Evolutionary conservation across 2,329 filamentous ascomycete species (phyloP).

Genomic region (Coniella vitis): DNA sequence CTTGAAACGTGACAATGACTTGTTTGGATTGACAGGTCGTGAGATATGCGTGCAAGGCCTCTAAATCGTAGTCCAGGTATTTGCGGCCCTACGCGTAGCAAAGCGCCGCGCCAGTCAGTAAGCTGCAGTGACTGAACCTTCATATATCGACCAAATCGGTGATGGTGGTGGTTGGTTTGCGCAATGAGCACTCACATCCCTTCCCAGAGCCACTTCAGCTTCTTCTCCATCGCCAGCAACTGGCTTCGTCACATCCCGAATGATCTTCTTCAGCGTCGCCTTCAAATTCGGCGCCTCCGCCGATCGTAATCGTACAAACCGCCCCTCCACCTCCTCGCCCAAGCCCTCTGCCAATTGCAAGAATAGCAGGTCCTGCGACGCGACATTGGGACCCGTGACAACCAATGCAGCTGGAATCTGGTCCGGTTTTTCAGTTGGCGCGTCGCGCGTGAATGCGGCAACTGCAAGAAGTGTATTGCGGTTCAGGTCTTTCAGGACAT

Average conservation of each 20-base stretch:
- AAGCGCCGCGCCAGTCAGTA: too few species aligned
- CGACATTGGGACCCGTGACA: conserved; percentile 71
- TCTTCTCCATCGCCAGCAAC: conserved; percentile 48
- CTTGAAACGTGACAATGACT: conserved; percentile 68
- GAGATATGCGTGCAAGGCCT: conserved; percentile 58
- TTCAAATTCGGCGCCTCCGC: conserved; percentile 69
- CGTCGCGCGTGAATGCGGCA: conserved; percentile 44
- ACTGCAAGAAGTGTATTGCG: conserved; percentile 53
- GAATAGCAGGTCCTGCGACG: conserved; percentile 68
- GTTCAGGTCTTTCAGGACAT: conserved; percentile 54
- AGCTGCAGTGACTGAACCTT: conserved; percentile 5
- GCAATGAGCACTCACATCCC: conserved; percentile 35
- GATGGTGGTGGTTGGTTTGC: too few species aligned
- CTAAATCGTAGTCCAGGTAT: conserved; percentile 72
- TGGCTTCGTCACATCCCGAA: conserved; percentile 54
- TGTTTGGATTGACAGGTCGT: conserved; percentile 46
- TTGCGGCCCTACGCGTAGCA: conserved; percentile 50
- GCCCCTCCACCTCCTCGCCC: conserved; percentile 38
- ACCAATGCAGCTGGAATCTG: conserved; percentile 66
- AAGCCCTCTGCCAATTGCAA: conserved; percentile 57
- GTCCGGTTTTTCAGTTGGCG: conserved; percentile 23
- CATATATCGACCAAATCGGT: not conserved
- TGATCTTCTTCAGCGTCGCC: conserved; percentile 64
- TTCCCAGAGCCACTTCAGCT: conserved; percentile 35
- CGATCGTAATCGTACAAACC: conserved; percentile 61